Evolutionary conservation across 768 basidiomycete species (phyloP).

Genomic region (Psilocybe sp.): DNA sequence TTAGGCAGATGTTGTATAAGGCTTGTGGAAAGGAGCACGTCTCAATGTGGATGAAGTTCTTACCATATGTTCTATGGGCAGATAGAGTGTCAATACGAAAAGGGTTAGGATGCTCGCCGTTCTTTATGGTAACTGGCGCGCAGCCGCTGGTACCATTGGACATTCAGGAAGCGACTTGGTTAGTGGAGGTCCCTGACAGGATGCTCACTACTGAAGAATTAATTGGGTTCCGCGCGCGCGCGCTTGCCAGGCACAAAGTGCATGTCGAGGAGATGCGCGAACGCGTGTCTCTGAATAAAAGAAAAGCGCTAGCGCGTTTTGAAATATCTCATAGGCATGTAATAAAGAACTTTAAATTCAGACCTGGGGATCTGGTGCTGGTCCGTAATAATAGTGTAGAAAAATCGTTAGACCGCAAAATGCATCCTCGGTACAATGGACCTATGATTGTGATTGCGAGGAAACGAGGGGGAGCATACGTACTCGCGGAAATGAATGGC

Average conservation of each 20-base stretch:
- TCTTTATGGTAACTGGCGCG: slow-evolving; percentile 26
- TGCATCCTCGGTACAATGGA: slow-evolving; percentile 20
- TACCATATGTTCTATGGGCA: slow-evolving; percentile 30
- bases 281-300: slow-evolving; percentile 3
- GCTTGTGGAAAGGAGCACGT: too few species aligned
- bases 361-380: slow-evolving; percentile 3
- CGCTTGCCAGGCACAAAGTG: slow-evolving; percentile 15
- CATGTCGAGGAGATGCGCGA: slow-evolving; percentile 17
- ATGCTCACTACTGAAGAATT: slow-evolving; percentile 15
- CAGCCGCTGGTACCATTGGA: slow-evolving; percentile 29
- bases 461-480: slow-evolving; percentile 13
- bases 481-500: too few species aligned
- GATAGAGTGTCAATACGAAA: slow-evolving; percentile 23
- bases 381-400: slow-evolving; percentile 10
- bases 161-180: slow-evolving; percentile 23
- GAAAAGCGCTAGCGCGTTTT: background rate
- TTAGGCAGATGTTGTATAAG: too few species aligned
- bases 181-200: slow-evolving; percentile 16
- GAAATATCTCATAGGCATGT: slow-evolving; percentile 1
- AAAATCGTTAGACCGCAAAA: slow-evolving; percentile 19
- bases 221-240: slow-evolving; percentile 16
- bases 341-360: slow-evolving; percentile 1
- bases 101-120: slow-evolving; percentile 25
- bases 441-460: slow-evolving; percentile 22
- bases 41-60: slow-evolving; percentile 29